phyloP scores from a whole-genome alignment of 2,329 filamentous ascomycete species.

The Sporothrix variecibatus region DNA sequence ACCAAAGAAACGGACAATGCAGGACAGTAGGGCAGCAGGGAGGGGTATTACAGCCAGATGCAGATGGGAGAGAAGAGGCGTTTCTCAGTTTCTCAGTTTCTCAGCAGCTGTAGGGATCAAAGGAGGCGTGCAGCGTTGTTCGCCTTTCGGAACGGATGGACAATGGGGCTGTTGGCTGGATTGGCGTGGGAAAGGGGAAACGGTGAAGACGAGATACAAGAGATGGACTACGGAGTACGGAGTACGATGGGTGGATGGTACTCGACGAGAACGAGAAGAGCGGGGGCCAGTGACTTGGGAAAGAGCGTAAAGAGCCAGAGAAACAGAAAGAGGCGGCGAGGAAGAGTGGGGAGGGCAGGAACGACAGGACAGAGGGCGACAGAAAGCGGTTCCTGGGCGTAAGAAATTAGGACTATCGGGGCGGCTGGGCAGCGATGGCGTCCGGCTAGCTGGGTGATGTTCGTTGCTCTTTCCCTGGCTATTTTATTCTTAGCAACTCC shows the following conservation, averaged over 20 bases:
- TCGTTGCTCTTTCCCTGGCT: neutral
- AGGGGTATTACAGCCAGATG: neutral
- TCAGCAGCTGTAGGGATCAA: constrained; percentile 9
- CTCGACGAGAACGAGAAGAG: neutral
- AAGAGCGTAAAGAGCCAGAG: neutral
- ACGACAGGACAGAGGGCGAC: neutral
- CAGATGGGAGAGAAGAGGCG: constrained; percentile 14
- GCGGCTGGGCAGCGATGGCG: constrained; percentile 23
- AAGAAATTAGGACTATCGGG: constrained; percentile 31
- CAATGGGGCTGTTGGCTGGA: constrained; percentile 2
- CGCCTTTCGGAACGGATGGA: constrained; percentile 1
- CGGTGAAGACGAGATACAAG: constrained; percentile 9
- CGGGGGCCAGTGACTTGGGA: constrained; percentile 26
- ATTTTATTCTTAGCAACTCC: constrained; percentile 1
- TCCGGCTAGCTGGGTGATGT: constrained; percentile 3
- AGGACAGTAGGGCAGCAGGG: neutral
- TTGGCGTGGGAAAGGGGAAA: constrained; percentile 16
- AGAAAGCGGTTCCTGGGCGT: constrained; percentile 24
- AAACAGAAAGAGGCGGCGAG: constrained; percentile 34
- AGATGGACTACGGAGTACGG: neutral
- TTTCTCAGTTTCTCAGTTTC: constrained; percentile 21
- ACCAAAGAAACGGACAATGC: neutral
- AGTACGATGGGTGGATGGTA: neutral
- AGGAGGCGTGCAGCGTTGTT: constrained; percentile 10
- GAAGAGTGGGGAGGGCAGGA: constrained; percentile 28